Base-by-base conservation (phyloP, 257 asterid species). In the Solanum rostratum region DNA sequence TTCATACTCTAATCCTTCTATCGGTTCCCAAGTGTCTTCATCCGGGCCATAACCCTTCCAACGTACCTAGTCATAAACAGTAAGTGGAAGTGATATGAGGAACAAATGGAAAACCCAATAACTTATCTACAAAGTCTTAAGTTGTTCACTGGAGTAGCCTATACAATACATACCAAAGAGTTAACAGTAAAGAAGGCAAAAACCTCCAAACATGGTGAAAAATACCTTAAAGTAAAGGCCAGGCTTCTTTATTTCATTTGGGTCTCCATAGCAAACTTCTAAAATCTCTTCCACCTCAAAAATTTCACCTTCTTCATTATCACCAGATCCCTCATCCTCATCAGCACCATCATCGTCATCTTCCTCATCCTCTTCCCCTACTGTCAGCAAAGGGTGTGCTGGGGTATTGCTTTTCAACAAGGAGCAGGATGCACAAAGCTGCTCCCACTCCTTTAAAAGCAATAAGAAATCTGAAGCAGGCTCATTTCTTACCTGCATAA, bases 1-100 rank as follows among this genome's bases (percentile, higher is more conserved):
- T 73, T 5, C 73, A 10, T 89, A 96, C 98, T 93, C 92, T 84
- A 96, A 79, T 24, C 97, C 89, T 12, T 91, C 96, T 69, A 71
- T 57, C 0, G 99, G 98, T 87, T 96, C 99, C 99, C 98, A 96
- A 0, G 97, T 92, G 83, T 96, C 98, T 9, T 89, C 83, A 3
- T 88, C 92, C 0, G 91, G 89, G 15, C 96, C 95, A 89, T 96
- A 95, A 68, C 97, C 96, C 85, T 91, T 93, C 98, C 98, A 96
- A 4, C 88, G 88, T 43, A 96, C 85, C 98, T 96, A 60, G 73
- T 74, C n/a, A 71, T 18, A 71, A 79, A 18, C 16, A 24, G 12
- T 43, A 54, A 80, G 59, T 29, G 29, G 37, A 33, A 65, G 10
- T 59, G 37, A 33, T 49, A 49, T 49, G 24, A 76, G 62, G 45